Evolutionary conservation across 2,329 filamentous ascomycete species (phyloP).

Genomic region (Hypoxylon sp.): DNA sequence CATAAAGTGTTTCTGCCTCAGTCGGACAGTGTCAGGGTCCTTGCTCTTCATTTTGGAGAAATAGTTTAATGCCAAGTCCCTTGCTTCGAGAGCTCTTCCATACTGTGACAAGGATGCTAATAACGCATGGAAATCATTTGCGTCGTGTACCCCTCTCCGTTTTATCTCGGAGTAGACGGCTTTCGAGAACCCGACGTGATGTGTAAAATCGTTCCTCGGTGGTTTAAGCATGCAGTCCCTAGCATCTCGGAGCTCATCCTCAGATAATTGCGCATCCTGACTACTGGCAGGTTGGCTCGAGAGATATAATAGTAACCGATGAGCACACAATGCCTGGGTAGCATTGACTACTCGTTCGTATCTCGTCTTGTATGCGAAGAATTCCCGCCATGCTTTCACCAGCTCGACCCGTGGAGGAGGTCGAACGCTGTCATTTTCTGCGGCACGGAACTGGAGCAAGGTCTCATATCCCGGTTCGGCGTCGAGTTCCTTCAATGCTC

Average conservation of each 20-base stretch:
- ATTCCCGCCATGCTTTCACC: conserved; percentile 67
- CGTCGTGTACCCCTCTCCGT: conserved; percentile 27
- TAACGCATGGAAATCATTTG: conserved; percentile 39
- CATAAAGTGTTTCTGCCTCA: conserved; percentile 49
- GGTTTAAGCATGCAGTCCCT: conserved; percentile 54
- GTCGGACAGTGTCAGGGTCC: conserved; percentile 42
- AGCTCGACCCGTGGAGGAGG: conserved; percentile 71
- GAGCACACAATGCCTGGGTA: conserved; percentile 70
- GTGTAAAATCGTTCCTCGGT: conserved; percentile 53
- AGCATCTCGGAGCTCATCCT: conserved; percentile 55
- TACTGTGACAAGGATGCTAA: conserved; percentile 43
- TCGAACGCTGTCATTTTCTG: conserved; percentile 69
- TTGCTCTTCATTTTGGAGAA: conserved; percentile 18
- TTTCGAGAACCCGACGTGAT: conserved; percentile 59
- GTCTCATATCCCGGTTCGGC: conserved; percentile 75
- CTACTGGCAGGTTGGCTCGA: conserved; percentile 24
- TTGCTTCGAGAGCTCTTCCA: conserved; percentile 45
- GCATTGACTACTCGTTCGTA: conserved; percentile 64
- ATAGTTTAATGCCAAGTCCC: conserved; percentile 38
- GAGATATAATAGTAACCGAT: conserved; percentile 70
- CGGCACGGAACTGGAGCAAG: conserved; percentile 73
- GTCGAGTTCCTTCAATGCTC: conserved; percentile 67
- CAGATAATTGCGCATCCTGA: conserved; percentile 45
- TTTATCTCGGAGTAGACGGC: conserved; percentile 53
- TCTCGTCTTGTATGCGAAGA: conserved; percentile 66